phyloP scores from a whole-genome alignment of 495 filamentous ascomycete genomes.

The Xylaria acuta region DNA sequence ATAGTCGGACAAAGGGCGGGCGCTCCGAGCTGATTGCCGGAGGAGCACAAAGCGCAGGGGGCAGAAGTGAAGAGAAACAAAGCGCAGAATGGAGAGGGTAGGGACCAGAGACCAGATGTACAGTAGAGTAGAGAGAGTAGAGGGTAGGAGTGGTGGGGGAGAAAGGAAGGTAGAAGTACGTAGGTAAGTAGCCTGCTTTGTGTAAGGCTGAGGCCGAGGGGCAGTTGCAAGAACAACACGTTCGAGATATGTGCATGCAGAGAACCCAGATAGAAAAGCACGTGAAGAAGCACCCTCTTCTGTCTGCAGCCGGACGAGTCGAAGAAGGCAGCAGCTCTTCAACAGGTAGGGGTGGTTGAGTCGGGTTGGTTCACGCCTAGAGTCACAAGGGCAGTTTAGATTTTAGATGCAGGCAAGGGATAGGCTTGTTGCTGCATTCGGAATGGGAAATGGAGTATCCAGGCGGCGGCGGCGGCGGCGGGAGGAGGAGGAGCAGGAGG shows the following conservation, averaged over 20 bases:
- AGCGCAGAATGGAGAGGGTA: neutral
- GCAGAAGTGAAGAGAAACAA: neutral
- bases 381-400: constrained; percentile 24
- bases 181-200: constrained; percentile 1
- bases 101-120: neutral
- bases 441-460: constrained; percentile 6
- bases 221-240: neutral
- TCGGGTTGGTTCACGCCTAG: constrained; percentile 6
- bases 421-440: constrained; percentile 11
- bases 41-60: neutral
- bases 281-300: constrained; percentile 12
- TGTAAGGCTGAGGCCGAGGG: constrained; percentile 24
- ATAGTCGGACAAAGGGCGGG: constrained; percentile 6
- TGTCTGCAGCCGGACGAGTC: neutral
- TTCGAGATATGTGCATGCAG: neutral
- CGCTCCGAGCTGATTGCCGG: neutral
- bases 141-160: neutral
- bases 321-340: neutral
- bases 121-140: neutral
- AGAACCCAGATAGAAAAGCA: neutral
- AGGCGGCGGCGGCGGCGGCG: constrained; percentile 2
- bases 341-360: neutral
- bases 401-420: constrained; percentile 23
- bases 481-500: neutral
- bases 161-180: neutral